Evolutionary conservation across 306 rosid species (phyloP).

Genomic region (Prosopis cineraria): DNA sequence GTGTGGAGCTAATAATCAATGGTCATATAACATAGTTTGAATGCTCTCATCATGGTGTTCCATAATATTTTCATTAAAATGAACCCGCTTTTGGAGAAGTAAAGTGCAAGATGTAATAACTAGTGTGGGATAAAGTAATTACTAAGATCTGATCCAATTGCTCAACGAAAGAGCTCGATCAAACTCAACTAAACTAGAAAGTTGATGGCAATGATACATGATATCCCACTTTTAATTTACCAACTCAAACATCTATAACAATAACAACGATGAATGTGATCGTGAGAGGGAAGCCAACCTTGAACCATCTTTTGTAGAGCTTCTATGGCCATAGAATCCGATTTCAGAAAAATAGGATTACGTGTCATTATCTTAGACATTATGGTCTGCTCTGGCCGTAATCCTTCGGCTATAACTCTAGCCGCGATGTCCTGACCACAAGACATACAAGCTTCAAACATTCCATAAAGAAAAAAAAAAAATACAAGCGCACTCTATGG

Average conservation of each 20-base stretch:
- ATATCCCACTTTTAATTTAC: slow-evolving; percentile 14
- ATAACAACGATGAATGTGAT: not conserved
- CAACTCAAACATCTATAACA: not conserved
- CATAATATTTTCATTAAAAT: slow-evolving; percentile 1
- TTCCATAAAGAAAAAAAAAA: not conserved
- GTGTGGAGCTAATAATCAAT: not conserved
- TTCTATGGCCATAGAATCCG: slow-evolving; percentile 81
- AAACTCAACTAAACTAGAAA: not conserved
- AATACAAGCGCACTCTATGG: not conserved
- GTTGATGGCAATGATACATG: not conserved
- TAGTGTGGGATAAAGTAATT: not conserved
- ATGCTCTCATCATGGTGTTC: slow-evolving; percentile 16
- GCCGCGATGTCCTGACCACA: slow-evolving; percentile 70
- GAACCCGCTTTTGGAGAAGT: slow-evolving; percentile 11
- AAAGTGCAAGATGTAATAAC: not conserved
- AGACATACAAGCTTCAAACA: slow-evolving; percentile 36
- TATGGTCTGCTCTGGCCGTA: slow-evolving; percentile 82
- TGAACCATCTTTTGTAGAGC: slow-evolving; percentile 95
- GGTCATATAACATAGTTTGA: slow-evolving; percentile 3
- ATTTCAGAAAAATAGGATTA: slow-evolving; percentile 77
- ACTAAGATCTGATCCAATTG: not conserved
- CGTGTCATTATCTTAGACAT: slow-evolving; percentile 91
- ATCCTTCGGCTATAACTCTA: slow-evolving; percentile 90
- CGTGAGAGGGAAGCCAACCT: slow-evolving; percentile 49
- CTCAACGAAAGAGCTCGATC: slow-evolving; percentile 1